These are phyloP conservation scores for Paecilomyces sp. DNA, from an alignment of 2,329 filamentous ascomycete species.

Conservation along the genomic window DNA sequence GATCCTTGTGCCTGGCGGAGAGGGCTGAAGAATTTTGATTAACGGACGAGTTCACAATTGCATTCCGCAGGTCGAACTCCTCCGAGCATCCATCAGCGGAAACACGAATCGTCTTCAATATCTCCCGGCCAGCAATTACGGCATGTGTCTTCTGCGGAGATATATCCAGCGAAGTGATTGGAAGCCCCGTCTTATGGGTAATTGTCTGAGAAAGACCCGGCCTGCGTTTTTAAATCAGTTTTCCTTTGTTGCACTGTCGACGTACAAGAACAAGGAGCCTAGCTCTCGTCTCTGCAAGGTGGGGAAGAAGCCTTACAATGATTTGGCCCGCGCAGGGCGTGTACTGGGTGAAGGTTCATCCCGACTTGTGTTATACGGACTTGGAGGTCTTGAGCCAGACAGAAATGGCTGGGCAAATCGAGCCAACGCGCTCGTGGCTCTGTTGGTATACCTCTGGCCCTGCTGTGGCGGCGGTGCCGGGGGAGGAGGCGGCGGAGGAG, in stretches of 20 bases:
- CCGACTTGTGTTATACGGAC: constrained; percentile 39
- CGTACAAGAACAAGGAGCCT: background rate
- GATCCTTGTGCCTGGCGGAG: constrained; percentile 48
- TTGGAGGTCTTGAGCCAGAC: constrained; percentile 47
- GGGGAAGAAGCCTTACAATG: constrained; percentile 25
- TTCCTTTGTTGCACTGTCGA: background rate
- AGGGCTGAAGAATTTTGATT: constrained; percentile 38
- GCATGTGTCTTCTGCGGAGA: constrained; percentile 58
- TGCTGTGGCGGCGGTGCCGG: constrained; percentile 29
- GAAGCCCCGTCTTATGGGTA: constrained; percentile 57
- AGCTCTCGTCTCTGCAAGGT: background rate
- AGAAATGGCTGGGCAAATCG: constrained; percentile 50
- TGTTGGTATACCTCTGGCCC: constrained; percentile 33
- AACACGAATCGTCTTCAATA: constrained; percentile 58
- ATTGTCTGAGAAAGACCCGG: constrained; percentile 48
- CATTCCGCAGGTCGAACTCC: constrained; percentile 56
- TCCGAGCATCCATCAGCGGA: constrained; percentile 51
- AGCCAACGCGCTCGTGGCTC: constrained; percentile 41
- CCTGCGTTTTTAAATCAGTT: constrained; percentile 21
- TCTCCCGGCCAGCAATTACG: constrained; percentile 58
- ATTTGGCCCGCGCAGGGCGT: constrained; percentile 29
- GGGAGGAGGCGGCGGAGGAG: constrained; percentile 22
- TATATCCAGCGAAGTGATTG: constrained; percentile 57
- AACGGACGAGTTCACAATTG: constrained; percentile 50
- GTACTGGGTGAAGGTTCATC: constrained; percentile 18